A percentile compares a stretch with the other conserved stretches of the same genome.
Conservation (phyloP, 108 stramenopile genomes). For the Aurantiochytrium sp. region DNA sequence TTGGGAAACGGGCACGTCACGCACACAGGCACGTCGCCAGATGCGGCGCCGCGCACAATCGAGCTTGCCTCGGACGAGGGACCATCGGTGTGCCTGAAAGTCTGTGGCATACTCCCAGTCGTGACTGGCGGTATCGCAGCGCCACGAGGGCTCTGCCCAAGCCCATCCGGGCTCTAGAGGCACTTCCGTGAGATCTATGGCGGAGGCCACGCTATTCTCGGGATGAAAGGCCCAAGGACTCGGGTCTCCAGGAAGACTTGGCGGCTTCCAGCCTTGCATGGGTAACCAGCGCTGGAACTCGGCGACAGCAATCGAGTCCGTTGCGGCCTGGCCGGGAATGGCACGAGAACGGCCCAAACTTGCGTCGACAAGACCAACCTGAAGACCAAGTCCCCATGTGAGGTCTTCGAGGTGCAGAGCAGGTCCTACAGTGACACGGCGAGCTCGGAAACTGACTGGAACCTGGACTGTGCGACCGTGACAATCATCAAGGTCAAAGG, state of each 20-base stretch:
- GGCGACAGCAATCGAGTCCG: neutral
- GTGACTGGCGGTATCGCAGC: neutral
- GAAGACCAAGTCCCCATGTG: neutral
- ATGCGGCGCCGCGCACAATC: neutral
- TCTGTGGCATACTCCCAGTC: constrained; percentile 7
- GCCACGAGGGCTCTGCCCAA: constrained; percentile 6
- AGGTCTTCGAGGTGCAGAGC: neutral
- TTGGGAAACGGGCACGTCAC: neutral
- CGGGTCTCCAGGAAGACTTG: neutral
- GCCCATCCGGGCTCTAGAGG: neutral
- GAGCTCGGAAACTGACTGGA: neutral
- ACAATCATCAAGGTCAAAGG: neutral
- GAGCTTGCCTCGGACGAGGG: neutral
- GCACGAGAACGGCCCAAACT: neutral
- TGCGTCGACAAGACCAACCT: neutral
- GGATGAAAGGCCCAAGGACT: neutral
- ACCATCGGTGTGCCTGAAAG: neutral
- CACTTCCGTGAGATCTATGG: neutral
- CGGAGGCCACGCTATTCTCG: neutral
- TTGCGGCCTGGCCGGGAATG: neutral
- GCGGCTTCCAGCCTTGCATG: constrained; percentile 2
- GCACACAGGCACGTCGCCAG: neutral
- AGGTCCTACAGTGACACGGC: neutral
- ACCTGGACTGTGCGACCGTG: neutral
- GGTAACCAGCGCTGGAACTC: neutral